Conservation (phyloP, 495 filamentous ascomycete species). For the Aspergillus cavernicola region DNA sequence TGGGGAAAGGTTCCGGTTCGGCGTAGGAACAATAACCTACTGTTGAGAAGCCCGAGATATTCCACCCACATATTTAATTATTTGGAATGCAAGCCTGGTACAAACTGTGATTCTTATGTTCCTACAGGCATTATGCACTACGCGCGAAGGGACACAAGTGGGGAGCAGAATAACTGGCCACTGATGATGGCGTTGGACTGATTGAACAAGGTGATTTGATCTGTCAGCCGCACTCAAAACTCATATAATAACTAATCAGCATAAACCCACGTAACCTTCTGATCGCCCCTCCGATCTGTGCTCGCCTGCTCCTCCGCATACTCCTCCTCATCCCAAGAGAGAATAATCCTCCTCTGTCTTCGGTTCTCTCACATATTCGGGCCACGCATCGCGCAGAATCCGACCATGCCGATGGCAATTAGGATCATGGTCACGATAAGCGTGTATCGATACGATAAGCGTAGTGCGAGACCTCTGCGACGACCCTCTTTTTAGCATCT, state of each 20-base stretch:
- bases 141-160: no score
- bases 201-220: no score
- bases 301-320: neutral
- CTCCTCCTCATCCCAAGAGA: neutral
- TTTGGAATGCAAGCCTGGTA: no score
- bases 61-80: no score
- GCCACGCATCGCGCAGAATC: neutral
- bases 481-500: neutral
- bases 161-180: no score
- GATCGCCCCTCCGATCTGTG: neutral
- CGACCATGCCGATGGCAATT: conserved; percentile 5
- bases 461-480: neutral
- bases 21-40: no score
- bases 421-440: conserved; percentile 7
- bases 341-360: neutral
- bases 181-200: no score
- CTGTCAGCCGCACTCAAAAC: no score
- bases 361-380: conserved; percentile 8
- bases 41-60: no score
- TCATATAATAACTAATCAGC: neutral
- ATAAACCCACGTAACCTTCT: neutral
- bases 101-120: no score
- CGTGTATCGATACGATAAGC: conserved; percentile 6
- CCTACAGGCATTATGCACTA: no score
- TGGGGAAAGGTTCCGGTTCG: no score